Evolutionary conservation across 2,329 filamentous ascomycete species (phyloP).

Genomic region (Graphiopsis chlorocephala): DNA sequence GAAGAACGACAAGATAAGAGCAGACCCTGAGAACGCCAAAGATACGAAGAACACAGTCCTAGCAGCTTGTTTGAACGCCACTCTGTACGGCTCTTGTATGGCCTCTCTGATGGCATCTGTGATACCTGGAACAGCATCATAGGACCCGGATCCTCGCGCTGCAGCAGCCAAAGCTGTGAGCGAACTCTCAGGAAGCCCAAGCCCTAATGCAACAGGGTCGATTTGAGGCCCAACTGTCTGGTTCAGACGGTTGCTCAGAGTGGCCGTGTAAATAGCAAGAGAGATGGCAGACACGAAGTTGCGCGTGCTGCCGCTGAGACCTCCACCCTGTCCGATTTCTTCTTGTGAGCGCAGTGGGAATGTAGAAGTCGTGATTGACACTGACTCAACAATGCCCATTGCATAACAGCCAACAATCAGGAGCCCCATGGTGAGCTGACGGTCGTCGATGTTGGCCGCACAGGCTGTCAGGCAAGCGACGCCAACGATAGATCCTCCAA

Average conservation of each 20-base stretch:
- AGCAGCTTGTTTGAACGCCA: slow-evolving; percentile 22
- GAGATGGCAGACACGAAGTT: slow-evolving; percentile 27
- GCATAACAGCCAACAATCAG: slow-evolving; percentile 25
- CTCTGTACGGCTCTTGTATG: slow-evolving; percentile 24
- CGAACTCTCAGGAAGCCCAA: slow-evolving; percentile 22
- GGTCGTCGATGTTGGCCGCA: slow-evolving; percentile 24
- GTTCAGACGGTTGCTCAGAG: slow-evolving; percentile 24
- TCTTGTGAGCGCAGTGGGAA: slow-evolving; percentile 29
- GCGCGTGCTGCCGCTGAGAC: slow-evolving; percentile 24
- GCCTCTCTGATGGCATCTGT: slow-evolving; percentile 23
- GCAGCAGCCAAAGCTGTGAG: slow-evolving; percentile 19
- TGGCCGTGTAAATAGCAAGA: slow-evolving; percentile 25
- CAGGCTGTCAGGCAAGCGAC: slow-evolving; percentile 24
- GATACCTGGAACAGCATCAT: slow-evolving; percentile 21
- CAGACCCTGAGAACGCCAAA: slow-evolving; percentile 26
- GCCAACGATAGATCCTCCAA: slow-evolving; percentile 24
- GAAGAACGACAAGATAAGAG: slow-evolving; percentile 26
- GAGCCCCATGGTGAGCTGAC: slow-evolving; percentile 22
- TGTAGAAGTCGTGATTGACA: slow-evolving; percentile 27
- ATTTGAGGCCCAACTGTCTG: slow-evolving; percentile 22
- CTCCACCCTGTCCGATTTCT: slow-evolving; percentile 26
- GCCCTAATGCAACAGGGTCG: slow-evolving; percentile 19
- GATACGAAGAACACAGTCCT: slow-evolving; percentile 26
- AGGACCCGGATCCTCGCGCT: slow-evolving; percentile 20
- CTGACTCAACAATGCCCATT: slow-evolving; percentile 26